These are phyloP conservation scores for Penicillium sp. DNA, from an alignment of 2,329 filamentous ascomycete genomes.

Conservation along the genomic window DNA sequence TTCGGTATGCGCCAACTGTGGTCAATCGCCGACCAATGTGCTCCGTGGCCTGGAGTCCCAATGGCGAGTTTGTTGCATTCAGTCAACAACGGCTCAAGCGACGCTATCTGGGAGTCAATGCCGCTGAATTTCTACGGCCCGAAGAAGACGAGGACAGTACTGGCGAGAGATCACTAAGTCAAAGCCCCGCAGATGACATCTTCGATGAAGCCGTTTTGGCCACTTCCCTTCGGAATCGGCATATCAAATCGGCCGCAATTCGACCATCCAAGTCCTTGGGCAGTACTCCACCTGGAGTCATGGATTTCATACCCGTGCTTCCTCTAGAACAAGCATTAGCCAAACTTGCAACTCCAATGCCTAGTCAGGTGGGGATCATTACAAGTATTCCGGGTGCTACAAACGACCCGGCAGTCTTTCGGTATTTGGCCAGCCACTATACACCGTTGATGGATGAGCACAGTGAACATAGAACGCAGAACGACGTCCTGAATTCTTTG, in stretches of 20 bases:
- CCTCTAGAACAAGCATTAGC: constrained; percentile 52
- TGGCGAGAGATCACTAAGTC: constrained; percentile 49
- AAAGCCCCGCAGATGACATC: constrained; percentile 57
- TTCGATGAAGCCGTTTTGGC: constrained; percentile 56
- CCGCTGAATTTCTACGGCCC: constrained; percentile 41
- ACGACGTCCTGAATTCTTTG: constrained; percentile 33
- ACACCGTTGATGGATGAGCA: constrained; percentile 36
- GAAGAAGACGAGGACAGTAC: constrained; percentile 44
- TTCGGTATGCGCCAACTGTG: constrained; percentile 59
- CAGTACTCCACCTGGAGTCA: constrained; percentile 52
- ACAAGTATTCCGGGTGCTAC: constrained; percentile 50
- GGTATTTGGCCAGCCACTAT: constrained; percentile 46
- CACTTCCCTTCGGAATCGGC: constrained; percentile 47
- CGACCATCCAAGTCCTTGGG: constrained; percentile 54
- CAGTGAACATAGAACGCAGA: constrained; percentile 20
- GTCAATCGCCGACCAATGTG: constrained; percentile 57
- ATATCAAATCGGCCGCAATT: constrained; percentile 46
- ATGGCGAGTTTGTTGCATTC: constrained; percentile 56
- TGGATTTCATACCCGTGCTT: constrained; percentile 48
- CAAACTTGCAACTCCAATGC: constrained; percentile 39
- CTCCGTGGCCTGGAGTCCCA: constrained; percentile 57
- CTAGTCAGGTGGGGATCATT: constrained; percentile 50
- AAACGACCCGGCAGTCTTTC: constrained; percentile 41
- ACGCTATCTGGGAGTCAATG: constrained; percentile 41
- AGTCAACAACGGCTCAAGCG: constrained; percentile 51